Base-by-base conservation (phyloP, 208 protist genomes). In the Leishmania mexicana region DNA sequence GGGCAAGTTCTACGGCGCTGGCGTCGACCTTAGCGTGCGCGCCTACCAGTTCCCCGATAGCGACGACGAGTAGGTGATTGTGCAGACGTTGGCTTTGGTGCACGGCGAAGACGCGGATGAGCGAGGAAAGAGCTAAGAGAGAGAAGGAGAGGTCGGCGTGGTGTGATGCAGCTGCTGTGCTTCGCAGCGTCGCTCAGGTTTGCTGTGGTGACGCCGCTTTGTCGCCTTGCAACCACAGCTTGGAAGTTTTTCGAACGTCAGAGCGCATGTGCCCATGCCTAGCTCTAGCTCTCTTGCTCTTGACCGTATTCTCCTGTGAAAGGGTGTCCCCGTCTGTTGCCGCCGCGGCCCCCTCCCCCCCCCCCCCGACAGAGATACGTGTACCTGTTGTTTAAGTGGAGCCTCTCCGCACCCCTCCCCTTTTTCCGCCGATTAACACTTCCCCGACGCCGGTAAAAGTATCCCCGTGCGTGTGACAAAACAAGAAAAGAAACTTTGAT, bases 1-100 rank as follows among this genome's bases (percentile, higher is more conserved):
- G 83, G 85, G 85, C 31, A 97, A 96, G 83, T 92, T 97, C 60
- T 97, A 97, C 80, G 92, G 84, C 64, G 92, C 89, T 15, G 91
- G 90, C 28, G 91, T 97, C 10, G 92, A 96, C 78, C 87, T 91
- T 24, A 87, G 86, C 53, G 92, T 97, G 35, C 86, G 94, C 31
- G 81, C 94, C 7, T 97, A 92, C 81, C 88, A 96, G 84, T 96
- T 97, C 81, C 89, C 91, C n/a, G 92, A 96, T 75, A 95, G 91
- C 75, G 94, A 97, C 62, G 89, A 95, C n/a, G 89, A 93, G 49
- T 93, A 86, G 70, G 47, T 7, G 74, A 35, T 47, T 78, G 54
- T 62, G 3, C 15, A 1, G 42, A 40, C 28, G 62, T 68, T 31
- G 62, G 13, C 31, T 68, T 68, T 21, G 62, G 31, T 68, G 62